These are phyloP conservation scores for Arachnopeziza araneosa DNA, from an alignment of 2,329 filamentous ascomycete genomes.

Conservation along the genomic window DNA sequence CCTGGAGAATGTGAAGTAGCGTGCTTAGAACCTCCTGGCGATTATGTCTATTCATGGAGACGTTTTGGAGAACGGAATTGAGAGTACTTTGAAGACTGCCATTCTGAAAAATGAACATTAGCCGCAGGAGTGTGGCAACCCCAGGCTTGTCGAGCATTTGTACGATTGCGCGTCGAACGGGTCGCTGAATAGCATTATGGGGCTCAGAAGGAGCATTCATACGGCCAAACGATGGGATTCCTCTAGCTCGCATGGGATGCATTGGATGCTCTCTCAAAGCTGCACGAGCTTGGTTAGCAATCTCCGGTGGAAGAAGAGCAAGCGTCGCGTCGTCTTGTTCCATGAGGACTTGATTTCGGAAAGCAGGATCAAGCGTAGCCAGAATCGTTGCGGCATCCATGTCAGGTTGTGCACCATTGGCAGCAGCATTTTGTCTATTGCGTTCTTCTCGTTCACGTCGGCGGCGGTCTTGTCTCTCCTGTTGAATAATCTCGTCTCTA, in stretches of 20 bases:
- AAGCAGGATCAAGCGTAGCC: conserved; percentile 76
- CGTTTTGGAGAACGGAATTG: conserved; percentile 81
- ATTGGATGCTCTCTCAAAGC: conserved; percentile 43
- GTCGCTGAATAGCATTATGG: conserved; percentile 41
- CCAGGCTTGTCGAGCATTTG: conserved; percentile 97
- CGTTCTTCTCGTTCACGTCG: conserved; percentile 79
- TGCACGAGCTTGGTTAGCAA: conserved; percentile 79
- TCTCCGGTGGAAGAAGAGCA: conserved; percentile 74
- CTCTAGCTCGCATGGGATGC: conserved; percentile 17
- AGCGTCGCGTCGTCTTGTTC: conserved; percentile 89
- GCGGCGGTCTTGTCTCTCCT: conserved; percentile 83
- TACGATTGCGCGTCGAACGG: conserved; percentile 73
- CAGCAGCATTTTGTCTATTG: conserved; percentile 58
- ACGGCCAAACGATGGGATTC: conserved; percentile 34
- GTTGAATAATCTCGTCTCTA: conserved; percentile 81
- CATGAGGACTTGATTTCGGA: conserved; percentile 81
- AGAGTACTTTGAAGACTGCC: conserved; percentile 79
- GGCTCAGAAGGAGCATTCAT: conserved; percentile 43
- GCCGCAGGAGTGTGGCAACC: conserved; percentile 88
- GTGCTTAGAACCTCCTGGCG: conserved; percentile 90
- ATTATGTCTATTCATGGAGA: conserved; percentile 96
- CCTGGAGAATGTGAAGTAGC: conserved; percentile 86
- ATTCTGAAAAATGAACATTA: conserved; percentile 96
- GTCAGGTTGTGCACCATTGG: conserved; percentile 47
- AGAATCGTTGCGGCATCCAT: conserved; percentile 94